Evolutionary conservation across 1,284 basidiomycete species (phyloP).

Genomic region (Abortiporus biennis): DNA sequence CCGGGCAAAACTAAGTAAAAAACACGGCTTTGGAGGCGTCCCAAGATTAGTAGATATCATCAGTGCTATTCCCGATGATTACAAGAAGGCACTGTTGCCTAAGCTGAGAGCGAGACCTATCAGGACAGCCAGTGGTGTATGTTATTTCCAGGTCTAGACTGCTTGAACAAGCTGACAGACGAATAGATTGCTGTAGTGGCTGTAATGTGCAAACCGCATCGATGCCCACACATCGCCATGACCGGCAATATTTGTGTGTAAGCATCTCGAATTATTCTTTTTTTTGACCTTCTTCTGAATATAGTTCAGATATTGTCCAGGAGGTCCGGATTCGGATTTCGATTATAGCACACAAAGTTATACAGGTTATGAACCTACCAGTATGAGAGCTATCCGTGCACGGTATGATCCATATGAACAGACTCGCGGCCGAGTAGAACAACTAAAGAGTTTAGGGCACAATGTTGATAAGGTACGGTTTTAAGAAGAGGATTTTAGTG

Average conservation of each 20-base stretch:
- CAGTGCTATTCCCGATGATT: slow-evolving; percentile 96
- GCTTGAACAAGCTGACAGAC: slow-evolving; percentile 23
- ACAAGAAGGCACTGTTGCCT: slow-evolving; percentile 88
- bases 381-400: slow-evolving; percentile 97
- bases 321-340: slow-evolving; percentile 98
- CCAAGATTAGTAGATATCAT: slow-evolving; percentile 97
- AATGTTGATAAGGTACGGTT: slow-evolving; percentile 86
- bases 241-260: slow-evolving; percentile 99
- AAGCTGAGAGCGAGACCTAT: slow-evolving; percentile 94
- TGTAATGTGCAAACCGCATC: slow-evolving; percentile 99
- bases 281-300: not conserved
- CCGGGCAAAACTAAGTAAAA: slow-evolving; percentile 86
- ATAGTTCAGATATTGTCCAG: slow-evolving; percentile 85
- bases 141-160: slow-evolving; percentile 19
- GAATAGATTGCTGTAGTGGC: slow-evolving; percentile 90
- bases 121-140: slow-evolving; percentile 92
- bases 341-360: slow-evolving; percentile 99
- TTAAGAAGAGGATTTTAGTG: not conserved
- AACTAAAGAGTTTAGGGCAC: slow-evolving; percentile 91
- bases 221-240: slow-evolving; percentile 99
- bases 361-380: slow-evolving; percentile 96
- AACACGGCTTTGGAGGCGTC: slow-evolving; percentile 80
- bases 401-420: slow-evolving; percentile 99
- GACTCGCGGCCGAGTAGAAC: slow-evolving; percentile 91
- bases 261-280: slow-evolving; percentile 19